Evolutionary conservation across 192 early-diverging fungal species (phyloP), one percentile per base, ranked within the genome.

Genomic region (Backusella morwellensis): DNA sequence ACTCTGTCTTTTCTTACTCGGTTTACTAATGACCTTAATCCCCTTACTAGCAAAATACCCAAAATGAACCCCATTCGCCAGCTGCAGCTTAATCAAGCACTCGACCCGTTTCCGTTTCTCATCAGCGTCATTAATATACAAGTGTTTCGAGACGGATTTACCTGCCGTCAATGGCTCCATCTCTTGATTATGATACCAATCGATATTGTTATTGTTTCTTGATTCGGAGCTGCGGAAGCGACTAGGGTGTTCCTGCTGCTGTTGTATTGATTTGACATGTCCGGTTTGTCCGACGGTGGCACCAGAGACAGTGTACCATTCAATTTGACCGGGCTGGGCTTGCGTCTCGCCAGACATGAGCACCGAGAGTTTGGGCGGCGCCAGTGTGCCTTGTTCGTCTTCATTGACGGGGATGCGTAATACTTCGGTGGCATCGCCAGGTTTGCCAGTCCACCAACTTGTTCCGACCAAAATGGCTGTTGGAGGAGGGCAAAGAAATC

Each of bases 1-100:
- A 63, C 92, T 95, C 72, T 95, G 93, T 54, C 93, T 88, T 85
- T 96, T 96, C 84, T 95, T 96, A 54, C 90, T 92, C 2, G 97
- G 96, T 83, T 98, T 98, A 75, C 93, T 94, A 70, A 98, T 96
- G 21, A 97, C 93, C 70, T 94, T 95, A 77, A 98, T 92, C 6
- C 93, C 91, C 47, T 89, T 89, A 52, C 93, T 92, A 23, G 92
- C 88, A 82, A 96, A 91, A 50, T 89, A 89, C 21, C 91, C 90
- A 35, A 92, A 77, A 59, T 85, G 78, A 8, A 91, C 74, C 40
- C 89, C 90, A 8, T 88, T 82, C 23, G 89, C 90, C 75, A 90
- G 83, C 70, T 92, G 88, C 77, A 95, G 84, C 19, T 91, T 89
- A 47, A 95, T 92, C 32, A 91, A 77, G 38, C 93, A 91, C 38